Base-by-base conservation (phyloP, 164 flowering plant species). In the Sedum album region DNA sequence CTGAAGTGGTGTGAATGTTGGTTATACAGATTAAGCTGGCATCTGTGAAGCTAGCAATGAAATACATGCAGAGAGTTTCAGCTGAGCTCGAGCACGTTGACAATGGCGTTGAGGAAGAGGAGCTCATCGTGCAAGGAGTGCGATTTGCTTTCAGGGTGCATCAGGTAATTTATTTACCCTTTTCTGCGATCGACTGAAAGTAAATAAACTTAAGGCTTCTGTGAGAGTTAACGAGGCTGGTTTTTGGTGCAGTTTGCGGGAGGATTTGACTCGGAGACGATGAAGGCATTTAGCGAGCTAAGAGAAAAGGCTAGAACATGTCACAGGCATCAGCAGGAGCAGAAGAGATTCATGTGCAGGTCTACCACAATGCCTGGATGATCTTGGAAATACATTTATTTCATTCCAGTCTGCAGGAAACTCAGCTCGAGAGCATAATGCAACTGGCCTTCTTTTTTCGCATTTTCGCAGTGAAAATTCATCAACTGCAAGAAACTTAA, bases 191-290 rank as follows among this genome's bases (percentile, higher is more conserved):
- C 41, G 10, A 38, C 8, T 38, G n/a, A n/a, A n/a, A n/a, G n/a
- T n/a, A n/a, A n/a, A n/a, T n/a, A n/a, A n/a, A n/a, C n/a, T n/a
- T n/a, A n/a, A n/a, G n/a, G 41, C 41, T 6, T 38, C 41, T 23
- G 15, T 9, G 13, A n/a, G 64, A 25, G 9, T 35, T 5, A 31
- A 4, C 20, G 17, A 15, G n/a, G 11, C 11, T 63, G 65, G 41
- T 8, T 41, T 7, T 38, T 28, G 66, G 15, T 25, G 1, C 85
- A 94, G 98, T 94, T 94, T 78, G 98, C 98, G 0, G 98, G 98
- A 68, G 98, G 98, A 15, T 94, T 94, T 60, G 98, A 94, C 75
- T 89, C 68, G 46, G 98, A 91, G 71, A 94, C 98, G 18, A 94
- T 94, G 98, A 80, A 81, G 65, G 95, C 98, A 17, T 93, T 94